These are phyloP conservation scores for Hirschfeldia incana DNA, from an alignment of 345 rosid genomes.

Conservation along the genomic window DNA sequence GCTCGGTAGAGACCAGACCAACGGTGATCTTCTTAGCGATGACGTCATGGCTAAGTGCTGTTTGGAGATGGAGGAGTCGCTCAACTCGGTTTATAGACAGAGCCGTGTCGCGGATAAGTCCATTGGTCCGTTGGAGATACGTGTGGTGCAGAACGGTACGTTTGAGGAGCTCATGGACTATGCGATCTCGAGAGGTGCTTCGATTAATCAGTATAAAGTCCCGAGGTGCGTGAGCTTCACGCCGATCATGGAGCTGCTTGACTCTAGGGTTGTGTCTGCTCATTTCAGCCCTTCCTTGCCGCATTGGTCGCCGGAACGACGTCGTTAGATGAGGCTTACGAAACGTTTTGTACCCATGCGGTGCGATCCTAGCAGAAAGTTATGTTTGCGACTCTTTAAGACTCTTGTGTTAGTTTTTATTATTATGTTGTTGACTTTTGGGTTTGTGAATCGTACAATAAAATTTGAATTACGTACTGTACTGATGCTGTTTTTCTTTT, in stretches of 20 bases:
- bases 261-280: slow-evolving; percentile 64
- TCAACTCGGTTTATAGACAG: slow-evolving; percentile 84
- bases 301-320: slow-evolving; percentile 63
- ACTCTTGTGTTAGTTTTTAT: slow-evolving; percentile 9
- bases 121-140: slow-evolving; percentile 84
- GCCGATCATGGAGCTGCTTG: slow-evolving; percentile 77
- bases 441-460: slow-evolving; percentile 33
- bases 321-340: slow-evolving; percentile 27
- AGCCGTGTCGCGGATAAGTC: slow-evolving; percentile 82
- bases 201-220: slow-evolving; percentile 84
- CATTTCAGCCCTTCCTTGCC: slow-evolving; percentile 79
- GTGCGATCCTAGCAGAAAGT: slow-evolving; percentile 5
- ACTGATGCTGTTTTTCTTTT: neutral
- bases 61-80: slow-evolving; percentile 69
- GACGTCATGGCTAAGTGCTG: slow-evolving; percentile 63
- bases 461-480: slow-evolving; percentile 17
- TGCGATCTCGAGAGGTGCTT: slow-evolving; percentile 86
- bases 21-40: slow-evolving; percentile 44
- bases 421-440: slow-evolving; percentile 16
- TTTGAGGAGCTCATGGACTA: slow-evolving; percentile 96
- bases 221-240: slow-evolving; percentile 84
- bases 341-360: neutral
- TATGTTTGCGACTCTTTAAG: slow-evolving; percentile 9
- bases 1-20: slow-evolving; percentile 43
- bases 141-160: slow-evolving; percentile 74